Conservation (phyloP, 2,329 filamentous ascomycete species). For the Verticillium albo-atrum region DNA sequence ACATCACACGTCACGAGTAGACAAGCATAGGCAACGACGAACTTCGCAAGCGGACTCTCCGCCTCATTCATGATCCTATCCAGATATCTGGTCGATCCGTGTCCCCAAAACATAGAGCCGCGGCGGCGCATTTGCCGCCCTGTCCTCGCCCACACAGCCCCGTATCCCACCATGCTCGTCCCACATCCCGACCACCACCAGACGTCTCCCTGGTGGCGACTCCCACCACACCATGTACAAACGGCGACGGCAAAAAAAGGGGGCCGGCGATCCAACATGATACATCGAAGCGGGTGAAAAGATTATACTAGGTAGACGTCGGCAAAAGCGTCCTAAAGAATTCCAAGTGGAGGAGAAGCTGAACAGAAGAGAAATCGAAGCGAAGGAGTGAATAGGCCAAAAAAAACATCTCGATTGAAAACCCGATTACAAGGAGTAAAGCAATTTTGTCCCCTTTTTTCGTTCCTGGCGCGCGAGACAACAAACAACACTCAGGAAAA, state of each 20-base stretch:
- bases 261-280: not conserved
- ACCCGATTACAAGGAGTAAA: constrained; percentile 3
- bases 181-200: not conserved
- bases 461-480: constrained; percentile 4
- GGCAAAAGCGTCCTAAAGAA: constrained; percentile 21
- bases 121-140: not conserved
- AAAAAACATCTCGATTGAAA: constrained; percentile 2
- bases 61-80: not conserved
- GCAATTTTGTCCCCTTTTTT: not conserved
- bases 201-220: not conserved
- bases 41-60: not conserved
- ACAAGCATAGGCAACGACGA: not conserved
- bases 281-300: constrained; percentile 29
- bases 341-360: constrained; percentile 17
- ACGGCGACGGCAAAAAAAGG: not conserved
- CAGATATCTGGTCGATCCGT: not conserved
- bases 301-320: constrained; percentile 21
- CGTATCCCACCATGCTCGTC: not conserved
- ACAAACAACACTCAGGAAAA: constrained; percentile 11
- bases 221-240: not conserved
- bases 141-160: not conserved
- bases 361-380: constrained; percentile 4
- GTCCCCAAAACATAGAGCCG: not conserved
- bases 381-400: constrained; percentile 2
- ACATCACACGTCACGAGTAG: not conserved